A percentile compares a stretch with the other conserved stretches of the same genome.
Evolutionary conservation across 2,329 filamentous ascomycete species (phyloP).

Genomic region (Trichoderma simmonsii): DNA sequence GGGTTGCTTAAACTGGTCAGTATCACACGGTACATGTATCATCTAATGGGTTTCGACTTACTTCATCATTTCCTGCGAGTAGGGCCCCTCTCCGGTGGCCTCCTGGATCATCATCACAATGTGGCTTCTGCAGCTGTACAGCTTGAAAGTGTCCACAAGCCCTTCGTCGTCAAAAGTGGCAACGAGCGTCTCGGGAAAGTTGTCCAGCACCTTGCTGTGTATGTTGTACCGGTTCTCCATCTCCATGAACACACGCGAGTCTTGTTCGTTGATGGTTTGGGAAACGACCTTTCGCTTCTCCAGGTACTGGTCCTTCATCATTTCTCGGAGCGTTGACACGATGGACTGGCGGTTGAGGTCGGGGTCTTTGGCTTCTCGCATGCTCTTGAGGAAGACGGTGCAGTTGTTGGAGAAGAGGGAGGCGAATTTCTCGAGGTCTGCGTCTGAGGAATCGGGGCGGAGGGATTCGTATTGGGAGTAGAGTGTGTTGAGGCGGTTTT

Average conservation of each 20-base stretch:
- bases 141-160: neutral
- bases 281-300: neutral
- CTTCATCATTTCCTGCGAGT: neutral
- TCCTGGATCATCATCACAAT: neutral
- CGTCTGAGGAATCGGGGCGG: neutral
- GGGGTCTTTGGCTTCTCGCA: neutral
- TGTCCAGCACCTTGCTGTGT: neutral
- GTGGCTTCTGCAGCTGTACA: neutral
- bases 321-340: neutral
- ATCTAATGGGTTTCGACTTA: neutral
- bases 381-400: neutral
- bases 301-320: neutral
- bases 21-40: neutral
- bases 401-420: conserved; percentile 4
- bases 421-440: neutral
- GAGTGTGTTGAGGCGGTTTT: neutral
- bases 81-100: neutral
- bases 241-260: neutral
- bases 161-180: conserved; percentile 7
- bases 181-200: conserved; percentile 8
- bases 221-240: neutral
- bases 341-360: neutral
- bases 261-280: neutral
- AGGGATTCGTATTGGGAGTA: neutral
- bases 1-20: neutral